Evolutionary conservation across 2,329 filamentous ascomycete genomes (phyloP), one percentile per base, ranked within the genome.

Genomic region (Aspergillus felis): DNA sequence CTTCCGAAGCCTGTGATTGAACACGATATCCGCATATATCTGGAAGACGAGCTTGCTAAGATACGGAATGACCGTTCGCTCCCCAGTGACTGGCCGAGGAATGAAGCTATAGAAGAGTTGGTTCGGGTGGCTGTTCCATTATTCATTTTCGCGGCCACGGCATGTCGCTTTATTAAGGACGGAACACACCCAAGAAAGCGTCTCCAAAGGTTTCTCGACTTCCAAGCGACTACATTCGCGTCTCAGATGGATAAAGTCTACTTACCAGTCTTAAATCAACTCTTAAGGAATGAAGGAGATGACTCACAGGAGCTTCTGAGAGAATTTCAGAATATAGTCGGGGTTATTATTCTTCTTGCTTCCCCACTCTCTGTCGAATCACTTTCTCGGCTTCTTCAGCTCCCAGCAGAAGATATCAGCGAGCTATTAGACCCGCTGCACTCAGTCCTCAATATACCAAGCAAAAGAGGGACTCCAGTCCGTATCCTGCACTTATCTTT

Each of bases 1-100:
- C 59, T 72, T 22, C 55, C 62, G 8, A 35, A 59, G 29, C 22
- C 46, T 35, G 64, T 64, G 22, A 64, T 67, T 24, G 46, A 61
- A 51, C 58, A 64, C 49, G 65, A 71, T 47, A 67, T 71, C 35
- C 29, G 42, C 4, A 25, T 68, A 35, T 70, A 59, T 47, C 58
- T 70, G 1, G 38, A 59, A n/a, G 1, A 66, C 25, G 44, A 56
- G 28, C 56, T 68, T 46, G 49, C 44, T 14, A 27, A 58, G 29
- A 60, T 67, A 12, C 57, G 52, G 53, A 2, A 56, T 14, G 53
- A 62, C 8, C 48, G 56, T 5, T 47, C 47, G 27, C 44, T 65
- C 6, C 29, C 59, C 51, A 10, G 32, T 32, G 41, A 58, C 5
- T 65, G 60, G 64, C 64, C 62, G 0, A 46, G 55, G 4, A 51